Evolutionary conservation across 495 filamentous ascomycete species (phyloP).

Genomic region (Hyaloscypha bicolor): DNA sequence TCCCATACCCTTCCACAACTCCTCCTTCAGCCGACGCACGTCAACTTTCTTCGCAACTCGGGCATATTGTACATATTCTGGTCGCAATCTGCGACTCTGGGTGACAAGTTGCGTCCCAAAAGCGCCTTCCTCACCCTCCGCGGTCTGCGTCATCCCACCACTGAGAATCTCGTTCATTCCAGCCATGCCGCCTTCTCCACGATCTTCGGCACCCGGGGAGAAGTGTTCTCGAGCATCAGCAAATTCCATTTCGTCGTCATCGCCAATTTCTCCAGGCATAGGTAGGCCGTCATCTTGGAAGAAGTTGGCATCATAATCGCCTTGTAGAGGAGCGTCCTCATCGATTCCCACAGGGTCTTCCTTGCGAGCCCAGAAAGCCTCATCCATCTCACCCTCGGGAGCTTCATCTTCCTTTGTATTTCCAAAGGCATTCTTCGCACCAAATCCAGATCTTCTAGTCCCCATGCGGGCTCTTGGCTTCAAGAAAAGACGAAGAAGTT

Average conservation of each 20-base stretch:
- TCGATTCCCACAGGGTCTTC: conserved; percentile 52
- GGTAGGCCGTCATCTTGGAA: conserved; percentile 93
- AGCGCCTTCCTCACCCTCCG: conserved; percentile 52
- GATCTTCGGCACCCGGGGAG: conserved; percentile 66
- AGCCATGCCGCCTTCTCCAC: conserved; percentile 47
- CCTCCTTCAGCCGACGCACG: conserved; percentile 88
- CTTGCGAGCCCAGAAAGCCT: conserved; percentile 92
- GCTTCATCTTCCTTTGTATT: conserved; percentile 52
- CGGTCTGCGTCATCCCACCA: conserved; percentile 47
- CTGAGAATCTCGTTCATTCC: conserved; percentile 43
- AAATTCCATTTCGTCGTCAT: conserved; percentile 80
- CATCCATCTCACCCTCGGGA: conserved; percentile 79
- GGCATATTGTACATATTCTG: conserved; percentile 97
- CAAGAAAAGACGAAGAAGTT: conserved; percentile 86
- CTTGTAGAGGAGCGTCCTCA: conserved; percentile 53
- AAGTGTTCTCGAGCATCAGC: conserved; percentile 91
- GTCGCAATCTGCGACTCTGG: conserved; percentile 75
- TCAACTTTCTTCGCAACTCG: conserved; percentile 99
- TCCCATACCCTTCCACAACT: conserved; percentile 91
- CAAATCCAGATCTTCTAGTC: conserved; percentile 44
- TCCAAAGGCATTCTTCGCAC: conserved; percentile 41
- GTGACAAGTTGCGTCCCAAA: conserved; percentile 96
- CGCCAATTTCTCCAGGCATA: conserved; percentile 67
- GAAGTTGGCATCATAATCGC: conserved; percentile 95
- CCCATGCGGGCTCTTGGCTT: conserved; percentile 86